Evolutionary conservation across 768 basidiomycete species (phyloP).

Genomic region (Boletus rex-veris): DNA sequence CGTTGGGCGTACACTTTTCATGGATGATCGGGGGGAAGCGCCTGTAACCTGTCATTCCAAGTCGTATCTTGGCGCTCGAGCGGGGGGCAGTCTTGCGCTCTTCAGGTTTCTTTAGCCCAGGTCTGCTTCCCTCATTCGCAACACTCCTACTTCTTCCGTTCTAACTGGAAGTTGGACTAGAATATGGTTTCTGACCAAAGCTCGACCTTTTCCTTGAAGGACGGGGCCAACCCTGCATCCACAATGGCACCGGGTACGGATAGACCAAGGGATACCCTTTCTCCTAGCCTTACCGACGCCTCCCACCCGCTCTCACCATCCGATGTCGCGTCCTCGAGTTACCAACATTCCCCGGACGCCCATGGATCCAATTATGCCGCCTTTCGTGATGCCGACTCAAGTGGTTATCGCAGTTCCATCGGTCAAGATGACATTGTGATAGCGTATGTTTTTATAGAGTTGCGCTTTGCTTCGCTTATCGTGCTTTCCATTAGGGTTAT

Average conservation of each 20-base stretch:
- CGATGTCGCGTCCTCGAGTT: not conserved
- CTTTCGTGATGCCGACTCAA: not conserved
- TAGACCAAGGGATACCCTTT: not conserved
- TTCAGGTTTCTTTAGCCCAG: not conserved
- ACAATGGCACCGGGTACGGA: not conserved
- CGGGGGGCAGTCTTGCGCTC: not conserved
- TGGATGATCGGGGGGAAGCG: not conserved
- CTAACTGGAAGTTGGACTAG: not conserved
- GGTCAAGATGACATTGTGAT: constrained; percentile 13
- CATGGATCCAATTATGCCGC: no score
- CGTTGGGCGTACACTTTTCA: not conserved
- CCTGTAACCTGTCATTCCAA: not conserved
- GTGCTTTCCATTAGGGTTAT: constrained; percentile 7
- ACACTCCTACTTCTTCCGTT: not conserved
- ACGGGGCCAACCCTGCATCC: not conserved
- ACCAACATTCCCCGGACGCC: not conserved
- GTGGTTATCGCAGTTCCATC: not conserved
- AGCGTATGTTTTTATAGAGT: constrained; percentile 8
- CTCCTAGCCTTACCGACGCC: no score
- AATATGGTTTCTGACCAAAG: no score
- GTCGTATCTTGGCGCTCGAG: not conserved
- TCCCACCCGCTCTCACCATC: not conserved
- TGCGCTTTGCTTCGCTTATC: not conserved
- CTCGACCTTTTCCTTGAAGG: not conserved
- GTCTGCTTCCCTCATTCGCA: not conserved